Evolutionary conservation across 176 grass and related monocot genomes (phyloP).

Genomic region (Rhipidocladum racemiflorum): DNA sequence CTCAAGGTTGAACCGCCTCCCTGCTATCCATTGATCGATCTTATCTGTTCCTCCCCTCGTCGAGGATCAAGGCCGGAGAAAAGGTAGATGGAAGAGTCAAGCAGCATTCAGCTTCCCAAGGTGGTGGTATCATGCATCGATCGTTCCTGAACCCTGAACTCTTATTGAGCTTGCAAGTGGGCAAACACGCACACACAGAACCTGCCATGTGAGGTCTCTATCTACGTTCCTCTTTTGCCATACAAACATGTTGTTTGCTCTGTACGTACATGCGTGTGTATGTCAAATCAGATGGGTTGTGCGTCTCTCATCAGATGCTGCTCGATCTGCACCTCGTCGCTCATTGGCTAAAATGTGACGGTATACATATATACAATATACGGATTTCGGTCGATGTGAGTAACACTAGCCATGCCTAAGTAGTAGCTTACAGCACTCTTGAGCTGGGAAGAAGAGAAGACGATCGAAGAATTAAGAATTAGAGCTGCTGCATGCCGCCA

Average conservation of each 20-base stretch:
- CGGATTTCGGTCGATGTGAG: not conserved
- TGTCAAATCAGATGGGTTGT: not conserved
- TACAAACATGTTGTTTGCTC: not conserved
- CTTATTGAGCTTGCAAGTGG: not conserved
- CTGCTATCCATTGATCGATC: not conserved
- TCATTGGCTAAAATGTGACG: not conserved
- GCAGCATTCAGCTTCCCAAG: conserved; percentile 32
- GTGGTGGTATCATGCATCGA: not conserved
- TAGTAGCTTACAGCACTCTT: not conserved
- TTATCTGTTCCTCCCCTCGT: not conserved
- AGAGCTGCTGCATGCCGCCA: not conserved
- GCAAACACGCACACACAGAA: conserved; percentile 9
- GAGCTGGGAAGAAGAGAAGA: not conserved
- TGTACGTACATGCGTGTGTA: not conserved
- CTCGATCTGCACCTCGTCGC: no score
- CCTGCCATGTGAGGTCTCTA: conserved; percentile 9
- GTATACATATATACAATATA: no score
- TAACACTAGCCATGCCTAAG: not conserved
- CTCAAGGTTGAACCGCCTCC: not conserved
- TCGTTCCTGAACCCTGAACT: not conserved
- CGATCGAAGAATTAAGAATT: not conserved
- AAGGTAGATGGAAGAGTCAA: not conserved
- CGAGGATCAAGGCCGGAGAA: not conserved
- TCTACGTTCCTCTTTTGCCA: not conserved
- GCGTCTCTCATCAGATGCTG: no score